These are phyloP conservation scores for Blastobotrys indianensis DNA, from an alignment of 1,139 yeast genomes.

Conservation along the genomic window DNA sequence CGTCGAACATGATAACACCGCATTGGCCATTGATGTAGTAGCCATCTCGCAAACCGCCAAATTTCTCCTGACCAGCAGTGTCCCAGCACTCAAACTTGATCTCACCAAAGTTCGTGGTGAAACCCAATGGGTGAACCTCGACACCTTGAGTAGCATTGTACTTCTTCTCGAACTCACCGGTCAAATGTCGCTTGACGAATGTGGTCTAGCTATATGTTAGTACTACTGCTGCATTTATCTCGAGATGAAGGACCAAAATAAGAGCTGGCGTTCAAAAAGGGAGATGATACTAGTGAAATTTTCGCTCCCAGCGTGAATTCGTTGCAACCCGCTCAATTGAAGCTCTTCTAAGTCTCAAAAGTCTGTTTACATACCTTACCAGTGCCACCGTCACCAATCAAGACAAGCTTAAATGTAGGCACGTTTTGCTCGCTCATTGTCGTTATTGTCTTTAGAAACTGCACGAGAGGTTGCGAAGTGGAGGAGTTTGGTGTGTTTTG, in stretches of 20 bases:
- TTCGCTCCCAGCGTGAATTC: no score
- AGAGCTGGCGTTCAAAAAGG: no score
- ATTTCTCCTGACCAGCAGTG: slow-evolving; percentile 99
- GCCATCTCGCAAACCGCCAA: slow-evolving; percentile 99
- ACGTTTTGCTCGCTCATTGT: slow-evolving; percentile 63
- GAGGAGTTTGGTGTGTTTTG: no score
- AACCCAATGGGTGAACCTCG: slow-evolving; percentile 97
- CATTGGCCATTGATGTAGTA: slow-evolving; percentile 99
- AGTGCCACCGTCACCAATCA: slow-evolving; percentile 99
- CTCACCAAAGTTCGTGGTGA: slow-evolving; percentile 98
- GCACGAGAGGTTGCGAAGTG: no score
- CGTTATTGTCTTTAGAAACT: slow-evolving; percentile 2
- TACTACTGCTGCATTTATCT: background rate
- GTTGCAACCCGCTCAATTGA: no score
- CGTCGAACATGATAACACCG: slow-evolving; percentile 99
- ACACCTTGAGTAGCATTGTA: slow-evolving; percentile 99
- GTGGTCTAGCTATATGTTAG: slow-evolving; percentile 56
- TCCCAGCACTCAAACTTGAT: slow-evolving; percentile 99
- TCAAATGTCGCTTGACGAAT: slow-evolving; percentile 98
- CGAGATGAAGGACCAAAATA: no score
- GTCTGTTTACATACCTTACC: slow-evolving; percentile 60
- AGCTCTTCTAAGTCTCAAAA: background rate
- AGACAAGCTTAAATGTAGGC: slow-evolving; percentile 94
- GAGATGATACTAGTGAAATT: background rate
- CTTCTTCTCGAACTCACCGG: slow-evolving; percentile 99